Base-by-base conservation (phyloP, 495 filamentous ascomycete species). In the Friedmanniomyces simplex region DNA sequence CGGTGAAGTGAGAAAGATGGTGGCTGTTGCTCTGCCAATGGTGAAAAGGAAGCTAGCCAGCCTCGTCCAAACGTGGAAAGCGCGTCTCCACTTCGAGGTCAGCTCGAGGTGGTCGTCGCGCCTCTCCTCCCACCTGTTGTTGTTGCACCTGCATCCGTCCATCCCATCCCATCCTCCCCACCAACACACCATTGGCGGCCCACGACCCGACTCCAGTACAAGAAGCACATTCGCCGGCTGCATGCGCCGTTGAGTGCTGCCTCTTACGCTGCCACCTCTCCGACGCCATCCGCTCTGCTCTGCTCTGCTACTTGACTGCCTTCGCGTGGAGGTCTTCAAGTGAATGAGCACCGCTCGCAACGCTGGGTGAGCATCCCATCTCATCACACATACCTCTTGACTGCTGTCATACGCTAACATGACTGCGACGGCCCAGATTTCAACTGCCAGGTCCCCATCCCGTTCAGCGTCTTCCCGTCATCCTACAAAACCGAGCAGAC, bases 401-500 rank as follows among this genome's bases (percentile, higher is more conserved):
- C 20, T 24, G 3, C 11, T 16, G 22, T 3, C 46, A 49, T n/a
- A n/a, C n/a, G 46, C 46, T 49, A 26, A 49, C 39, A n/a, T 25
- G 46, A 26, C 13, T 28, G 20, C 20, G 46, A 12, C 8, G 6
- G 18, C 5, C 5, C 39, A 43, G 39, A 43, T 43, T 43, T 43
- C 39, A 43, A 43, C 39, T 43, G 39, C 39, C 39, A 43, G 25
- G 46, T 52, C 18, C 49, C 49, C 24, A 51, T 63, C 61, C 61
- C 61, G 61, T 63, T 63, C 61, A 63, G 61, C 61, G 61, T 63
- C 61, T 63, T 63, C 52, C 61, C 61, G 22, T 60, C 57, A 14
- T 28, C 61, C 24, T 64, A 64, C 49, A 56, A 54, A 30, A 60
- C 56, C 61, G 57, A 60, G 43, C 46, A 64, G 57, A 30, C 80